Evolutionary conservation across 2,329 filamentous ascomycete species (phyloP).

Genomic region (Colletotrichum brevisporum): DNA sequence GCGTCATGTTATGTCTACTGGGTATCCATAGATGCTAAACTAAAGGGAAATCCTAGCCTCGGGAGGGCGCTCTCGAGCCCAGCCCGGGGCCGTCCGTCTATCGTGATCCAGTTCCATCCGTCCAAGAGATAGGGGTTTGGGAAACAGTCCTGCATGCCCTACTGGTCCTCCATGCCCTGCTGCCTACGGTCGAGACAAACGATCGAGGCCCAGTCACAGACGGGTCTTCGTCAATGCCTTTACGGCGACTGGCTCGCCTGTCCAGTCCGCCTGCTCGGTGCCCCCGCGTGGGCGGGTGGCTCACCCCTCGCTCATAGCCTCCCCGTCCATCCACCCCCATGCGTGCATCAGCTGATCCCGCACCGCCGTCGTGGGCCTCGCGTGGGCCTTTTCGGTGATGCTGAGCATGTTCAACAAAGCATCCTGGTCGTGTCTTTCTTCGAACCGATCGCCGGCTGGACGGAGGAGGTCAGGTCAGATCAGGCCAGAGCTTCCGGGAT

Average conservation of each 20-base stretch:
- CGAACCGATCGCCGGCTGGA: conserved; percentile 64
- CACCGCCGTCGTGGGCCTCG: conserved; percentile 65
- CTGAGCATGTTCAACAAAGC: conserved; percentile 62
- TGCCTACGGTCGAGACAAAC: neutral
- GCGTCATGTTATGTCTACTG: conserved; percentile 13
- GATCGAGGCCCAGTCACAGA: conserved; percentile 23
- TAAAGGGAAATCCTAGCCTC: conserved; percentile 29
- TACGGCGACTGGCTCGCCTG: conserved; percentile 18
- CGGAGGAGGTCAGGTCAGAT: neutral
- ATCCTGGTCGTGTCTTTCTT: conserved; percentile 60
- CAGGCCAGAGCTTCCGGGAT: neutral
- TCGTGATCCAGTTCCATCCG: conserved; percentile 28
- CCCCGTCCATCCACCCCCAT: conserved; percentile 60
- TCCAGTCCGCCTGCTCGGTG: neutral
- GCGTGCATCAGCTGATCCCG: conserved; percentile 61
- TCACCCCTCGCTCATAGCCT: conserved; percentile 35
- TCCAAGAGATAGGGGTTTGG: neutral
- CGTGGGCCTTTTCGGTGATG: conserved; percentile 64
- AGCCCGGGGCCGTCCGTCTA: conserved; percentile 5
- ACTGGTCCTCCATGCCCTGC: neutral
- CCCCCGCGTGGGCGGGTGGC: neutral
- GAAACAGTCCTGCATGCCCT: neutral
- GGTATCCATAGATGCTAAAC: conserved; percentile 38
- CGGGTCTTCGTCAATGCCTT: conserved; percentile 13
- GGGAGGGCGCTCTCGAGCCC: neutral